Conservation (phyloP, 140 eudicot genomes). For the Senecio squalidus region DNA sequence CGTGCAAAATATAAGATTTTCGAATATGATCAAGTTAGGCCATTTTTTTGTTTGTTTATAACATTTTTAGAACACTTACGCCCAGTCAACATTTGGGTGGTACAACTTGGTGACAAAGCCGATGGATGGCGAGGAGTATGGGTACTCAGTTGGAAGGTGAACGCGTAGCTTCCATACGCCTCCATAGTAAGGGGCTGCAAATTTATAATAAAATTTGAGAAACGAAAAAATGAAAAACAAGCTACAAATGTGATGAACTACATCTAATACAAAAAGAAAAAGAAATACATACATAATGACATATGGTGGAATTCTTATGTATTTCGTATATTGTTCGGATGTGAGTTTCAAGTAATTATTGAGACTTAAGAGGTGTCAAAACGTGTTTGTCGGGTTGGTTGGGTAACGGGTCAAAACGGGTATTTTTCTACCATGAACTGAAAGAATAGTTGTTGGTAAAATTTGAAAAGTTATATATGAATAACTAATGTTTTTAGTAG, state of each 20-base stretch:
- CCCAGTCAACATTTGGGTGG: constrained; percentile 46
- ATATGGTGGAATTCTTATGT: no score
- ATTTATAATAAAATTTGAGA: neutral
- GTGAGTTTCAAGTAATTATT: neutral
- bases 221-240: no score
- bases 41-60: no score
- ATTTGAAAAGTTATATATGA: no score
- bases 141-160: constrained; percentile 53
- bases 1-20: neutral
- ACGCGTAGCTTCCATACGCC: constrained; percentile 51
- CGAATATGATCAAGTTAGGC: no score
- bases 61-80: no score
- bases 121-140: constrained; percentile 45
- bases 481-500: no score
- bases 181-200: constrained; percentile 39
- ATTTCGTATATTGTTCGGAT: no score
- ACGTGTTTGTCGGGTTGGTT: neutral
- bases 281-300: neutral
- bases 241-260: neutral
- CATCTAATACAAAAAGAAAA: neutral
- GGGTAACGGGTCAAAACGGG: no score
- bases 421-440: no score
- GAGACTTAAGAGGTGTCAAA: neutral
- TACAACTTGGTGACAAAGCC: constrained; percentile 38
- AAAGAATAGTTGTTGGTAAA: no score